Percentiles rank a stretch among this genome's conserved stretches.
These are phyloP conservation scores for Massospora cicadina DNA, from an alignment of 371 early-diverging fungal species.

Conservation along the genomic window DNA sequence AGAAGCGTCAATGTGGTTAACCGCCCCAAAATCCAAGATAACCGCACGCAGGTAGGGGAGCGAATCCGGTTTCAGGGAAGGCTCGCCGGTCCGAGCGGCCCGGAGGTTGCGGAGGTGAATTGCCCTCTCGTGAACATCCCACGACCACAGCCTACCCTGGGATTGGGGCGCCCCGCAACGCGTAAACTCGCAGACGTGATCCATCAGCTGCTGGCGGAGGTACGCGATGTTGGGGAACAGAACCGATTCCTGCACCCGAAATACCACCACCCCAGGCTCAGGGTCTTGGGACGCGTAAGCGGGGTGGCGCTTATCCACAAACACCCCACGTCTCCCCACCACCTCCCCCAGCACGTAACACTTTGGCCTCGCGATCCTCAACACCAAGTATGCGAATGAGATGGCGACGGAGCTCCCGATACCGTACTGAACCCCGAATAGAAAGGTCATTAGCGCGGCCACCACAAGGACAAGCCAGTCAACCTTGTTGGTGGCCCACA, in stretches of 20 bases:
- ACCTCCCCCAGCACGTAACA: conserved; percentile 22
- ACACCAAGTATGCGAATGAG: conserved; percentile 37
- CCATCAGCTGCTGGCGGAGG: conserved; percentile 22
- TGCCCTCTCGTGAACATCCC: conserved; percentile 9
- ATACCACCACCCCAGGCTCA: conserved; percentile 35
- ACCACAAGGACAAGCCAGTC: conserved; percentile 27
- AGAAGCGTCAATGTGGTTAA: conserved; percentile 58
- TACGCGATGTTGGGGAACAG: conserved; percentile 46
- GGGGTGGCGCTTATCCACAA: conserved; percentile 12
- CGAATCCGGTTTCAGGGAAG: not conserved
- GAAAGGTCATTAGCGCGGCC: conserved; percentile 40
- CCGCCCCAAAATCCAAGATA: conserved; percentile 60
- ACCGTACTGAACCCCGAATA: conserved; percentile 46
- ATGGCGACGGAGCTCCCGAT: conserved; percentile 44
- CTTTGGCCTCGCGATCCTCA: conserved; percentile 50
- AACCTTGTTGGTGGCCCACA: conserved; percentile 16
- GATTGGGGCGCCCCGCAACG: conserved; percentile 9
- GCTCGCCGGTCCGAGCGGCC: not conserved
- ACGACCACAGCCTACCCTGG: conserved; percentile 16
- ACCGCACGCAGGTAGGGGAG: conserved; percentile 32
- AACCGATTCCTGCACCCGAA: conserved; percentile 37
- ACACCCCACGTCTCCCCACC: conserved; percentile 11
- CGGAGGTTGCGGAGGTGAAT: not conserved
- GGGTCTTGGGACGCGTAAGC: conserved; percentile 15
- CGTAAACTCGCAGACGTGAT: conserved; percentile 8